Percentiles rank a stretch among this genome's conserved stretches.
Conservation (phyloP, 352 stramenopile genomes). For the Pythium plurisporium region DNA sequence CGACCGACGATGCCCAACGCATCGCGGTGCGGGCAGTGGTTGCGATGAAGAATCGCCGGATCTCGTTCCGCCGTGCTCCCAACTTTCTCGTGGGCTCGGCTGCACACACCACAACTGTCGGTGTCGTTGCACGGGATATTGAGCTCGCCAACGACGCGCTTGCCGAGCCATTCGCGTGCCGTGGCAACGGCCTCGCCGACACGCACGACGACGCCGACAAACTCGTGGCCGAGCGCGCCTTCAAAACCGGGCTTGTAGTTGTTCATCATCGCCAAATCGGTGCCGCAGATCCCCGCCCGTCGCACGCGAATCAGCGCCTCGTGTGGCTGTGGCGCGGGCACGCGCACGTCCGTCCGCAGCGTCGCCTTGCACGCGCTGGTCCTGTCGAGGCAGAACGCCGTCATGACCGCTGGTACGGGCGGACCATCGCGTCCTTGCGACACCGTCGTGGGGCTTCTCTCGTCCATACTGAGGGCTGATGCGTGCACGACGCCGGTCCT, state of each 20-base stretch:
- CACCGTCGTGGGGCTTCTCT: too few species aligned
- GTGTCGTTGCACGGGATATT: conserved; percentile 77
- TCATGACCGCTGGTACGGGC: conserved; percentile 35
- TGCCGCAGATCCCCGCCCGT: conserved; percentile 67
- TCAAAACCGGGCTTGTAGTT: conserved; percentile 71
- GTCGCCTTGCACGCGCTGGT: conserved; percentile 10
- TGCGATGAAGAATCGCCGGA: conserved; percentile 27
- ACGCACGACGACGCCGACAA: conserved; percentile 79
- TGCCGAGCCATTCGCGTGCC: conserved; percentile 47
- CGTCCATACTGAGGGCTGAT: too few species aligned
- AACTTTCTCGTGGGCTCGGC: too few species aligned
- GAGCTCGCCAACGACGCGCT: conserved; percentile 90
- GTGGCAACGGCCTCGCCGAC: conserved; percentile 25
- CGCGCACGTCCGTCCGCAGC: conserved; percentile 31
- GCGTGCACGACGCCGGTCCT: too few species aligned
- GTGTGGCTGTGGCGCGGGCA: conserved; percentile 29
- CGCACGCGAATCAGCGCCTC: conserved; percentile 62
- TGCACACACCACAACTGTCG: conserved; percentile 17
- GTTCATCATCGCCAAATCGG: conserved; percentile 68
- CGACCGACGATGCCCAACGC: conserved; percentile 71
- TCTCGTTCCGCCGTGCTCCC: background rate
- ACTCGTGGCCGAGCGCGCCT: conserved; percentile 84
- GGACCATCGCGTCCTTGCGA: too few species aligned
- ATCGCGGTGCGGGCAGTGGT: conserved; percentile 72
- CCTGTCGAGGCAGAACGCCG: conserved; percentile 42